Base-by-base conservation (phyloP, 192 early-diverging fungal genomes). In the Umbelopsis sp. region DNA sequence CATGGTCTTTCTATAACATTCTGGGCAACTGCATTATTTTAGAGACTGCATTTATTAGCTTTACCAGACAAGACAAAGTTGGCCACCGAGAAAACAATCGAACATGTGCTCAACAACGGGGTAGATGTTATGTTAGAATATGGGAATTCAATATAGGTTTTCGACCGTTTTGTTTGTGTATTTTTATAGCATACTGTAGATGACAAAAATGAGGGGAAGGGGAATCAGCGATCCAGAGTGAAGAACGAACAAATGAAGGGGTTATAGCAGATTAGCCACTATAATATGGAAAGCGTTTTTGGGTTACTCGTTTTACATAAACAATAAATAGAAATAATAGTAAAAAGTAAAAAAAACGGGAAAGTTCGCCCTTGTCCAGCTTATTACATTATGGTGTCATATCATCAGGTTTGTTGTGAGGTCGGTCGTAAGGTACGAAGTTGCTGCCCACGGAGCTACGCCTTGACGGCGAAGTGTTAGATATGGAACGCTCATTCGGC, bases 61-160 rank as follows among this genome's bases (percentile, higher is more conserved):
- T 51, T 45, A 70, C 71, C 17, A 20, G 51, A 45, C 14, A 70
- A 34, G 41, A 34, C 3, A 49, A 49, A 29, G 31, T 31, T 68
- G 16, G 47, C 54, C 16, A 43, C 53, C 22, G 65, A 66, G 17
- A 34, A 69, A 25, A 66, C 38, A 66, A 51, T 73, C 20, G 66
- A 26, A 1, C 25, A 71, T 25, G 17, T 68, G 10, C 14, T 71
- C 29, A 67, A 67, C 26, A 77, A 50, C 45, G 54, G 68, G 10
- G 68, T 25, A 14, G 38, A 34, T 25, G 32, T 75, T 47, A 22
- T 36, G 16, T 51, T 75, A 50, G 74, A 75, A 41, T 41, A 41
- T 62, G 17, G 26, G 29, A 62, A 62, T 32, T 62, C 26, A n/a
- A 52, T 17, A 52, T 69, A 44, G 4, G 4, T n/a, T 14, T 52